A percentile compares a stretch with the other conserved stretches of the same genome.
Evolutionary conservation across 2,329 filamentous ascomycete genomes (phyloP).

Genomic region (Epichloe typhina): DNA sequence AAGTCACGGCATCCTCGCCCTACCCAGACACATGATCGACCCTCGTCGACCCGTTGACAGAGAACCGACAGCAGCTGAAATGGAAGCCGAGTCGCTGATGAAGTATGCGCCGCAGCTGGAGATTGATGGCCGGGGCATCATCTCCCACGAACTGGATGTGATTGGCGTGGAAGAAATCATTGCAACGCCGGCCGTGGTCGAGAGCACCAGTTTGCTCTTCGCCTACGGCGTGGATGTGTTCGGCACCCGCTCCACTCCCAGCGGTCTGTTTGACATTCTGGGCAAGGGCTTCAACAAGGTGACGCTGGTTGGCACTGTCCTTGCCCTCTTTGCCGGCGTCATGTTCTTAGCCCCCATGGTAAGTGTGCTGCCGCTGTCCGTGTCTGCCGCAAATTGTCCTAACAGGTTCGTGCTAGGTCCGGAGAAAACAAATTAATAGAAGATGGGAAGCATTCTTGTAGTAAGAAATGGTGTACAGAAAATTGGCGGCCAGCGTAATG

Average conservation of each 20-base stretch:
- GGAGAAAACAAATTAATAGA: constrained; percentile 54
- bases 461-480: not conserved
- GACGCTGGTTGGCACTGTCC: constrained; percentile 70
- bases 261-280: constrained; percentile 79
- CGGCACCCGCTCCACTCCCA: constrained; percentile 74
- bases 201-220: constrained; percentile 84
- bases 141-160: constrained; percentile 75
- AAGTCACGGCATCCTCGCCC: constrained; percentile 60
- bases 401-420: constrained; percentile 29
- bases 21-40: constrained; percentile 69
- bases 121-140: constrained; percentile 66
- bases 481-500: not conserved
- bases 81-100: constrained; percentile 65
- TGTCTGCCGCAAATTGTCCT: constrained; percentile 13
- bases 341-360: constrained; percentile 74
- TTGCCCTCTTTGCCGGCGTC: constrained; percentile 66
- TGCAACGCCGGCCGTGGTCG: constrained; percentile 64
- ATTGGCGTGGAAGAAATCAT: constrained; percentile 62
- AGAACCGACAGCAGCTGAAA: constrained; percentile 66
- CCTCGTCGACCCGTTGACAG: constrained; percentile 76
- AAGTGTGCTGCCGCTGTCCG: constrained; percentile 24
- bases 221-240: constrained; percentile 85
- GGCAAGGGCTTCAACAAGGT: constrained; percentile 90
- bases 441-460: constrained; percentile 38
- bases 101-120: constrained; percentile 67